Base-by-base conservation (phyloP, 2,329 filamentous ascomycete species). In the Sporothrix inflata region DNA sequence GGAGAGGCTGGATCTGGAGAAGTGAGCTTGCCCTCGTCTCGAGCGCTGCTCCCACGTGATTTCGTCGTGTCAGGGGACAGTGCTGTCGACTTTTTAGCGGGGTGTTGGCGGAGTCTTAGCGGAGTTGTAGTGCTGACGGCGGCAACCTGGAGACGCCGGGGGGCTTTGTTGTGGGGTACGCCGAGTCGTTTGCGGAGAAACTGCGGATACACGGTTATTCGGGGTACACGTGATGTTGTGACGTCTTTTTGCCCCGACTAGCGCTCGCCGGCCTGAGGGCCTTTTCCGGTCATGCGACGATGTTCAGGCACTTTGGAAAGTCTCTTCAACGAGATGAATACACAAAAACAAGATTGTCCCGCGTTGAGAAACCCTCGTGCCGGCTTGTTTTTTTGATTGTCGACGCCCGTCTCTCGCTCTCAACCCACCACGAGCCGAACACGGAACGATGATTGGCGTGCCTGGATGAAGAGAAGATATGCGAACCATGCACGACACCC, bases 131-230 rank as follows among this genome's bases (percentile, higher is more conserved):
- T 30, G 53, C 24, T 55, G 24, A 55, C 53, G 12, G 53, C 12
- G 7, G 4, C 53, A 9, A 51, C n/a, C 47, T 51, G 47, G 47
- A 51, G 47, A 6, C 47, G 47, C 19, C n/a, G 47, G 53, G 53
- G 53, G 51, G 4, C n/a, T 24, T 53, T 53, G 53, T 30, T 55
- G 53, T 30, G 53, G 53, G 53, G 53, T n/a, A n/a, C n/a, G n/a
- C n/a, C n/a, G n/a, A n/a, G n/a, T n/a, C n/a, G n/a, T 47, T 93
- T 90, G 76, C 96, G 87, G 70, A 91, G 93, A 86, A 96, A 97
- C 83, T 65, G 60, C 60, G 60, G 38, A 45, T 60, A 40, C 30
- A 24, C 38, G 38, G 34, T 53, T 53, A 53, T 53, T 53, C 49
- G 45, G 45, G 45, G 45, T 11, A 53, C 51, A 53, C 51, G 51